Conservation (phyloP, 106 monocot genomes). For the Dendrobium officinale region DNA sequence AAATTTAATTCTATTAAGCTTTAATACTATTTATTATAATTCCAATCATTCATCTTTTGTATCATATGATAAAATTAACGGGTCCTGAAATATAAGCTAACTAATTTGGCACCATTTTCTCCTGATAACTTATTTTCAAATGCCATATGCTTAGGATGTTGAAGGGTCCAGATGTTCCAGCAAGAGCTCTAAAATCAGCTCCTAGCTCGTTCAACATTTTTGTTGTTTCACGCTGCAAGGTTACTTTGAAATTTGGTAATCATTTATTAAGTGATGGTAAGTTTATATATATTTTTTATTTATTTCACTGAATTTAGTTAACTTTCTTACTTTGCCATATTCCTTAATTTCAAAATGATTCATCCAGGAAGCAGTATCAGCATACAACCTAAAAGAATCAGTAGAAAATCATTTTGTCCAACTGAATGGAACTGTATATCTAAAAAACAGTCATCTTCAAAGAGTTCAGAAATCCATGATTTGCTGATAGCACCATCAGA, state of each 20-base stretch:
- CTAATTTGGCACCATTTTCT: neutral
- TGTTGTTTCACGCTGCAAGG: constrained; percentile 46
- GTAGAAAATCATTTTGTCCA: constrained; percentile 28
- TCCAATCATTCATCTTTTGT: neutral
- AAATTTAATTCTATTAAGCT: neutral
- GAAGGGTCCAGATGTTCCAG: constrained; percentile 41
- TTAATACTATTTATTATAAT: neutral
- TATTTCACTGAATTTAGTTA: neutral
- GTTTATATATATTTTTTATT: neutral
- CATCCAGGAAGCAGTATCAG: constrained; percentile 19
- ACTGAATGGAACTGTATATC: constrained; percentile 15
- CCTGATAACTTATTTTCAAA: neutral
- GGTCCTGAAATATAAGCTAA: no score
- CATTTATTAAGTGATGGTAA: constrained; percentile 21
- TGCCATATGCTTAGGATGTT: constrained; percentile 32
- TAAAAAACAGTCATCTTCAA: constrained; percentile 9
- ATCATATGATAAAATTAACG: neutral
- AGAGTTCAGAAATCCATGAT: constrained; percentile 12
- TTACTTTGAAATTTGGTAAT: constrained; percentile 35
- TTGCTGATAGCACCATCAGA: neutral
- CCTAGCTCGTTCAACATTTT: constrained; percentile 60
- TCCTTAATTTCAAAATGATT: neutral
- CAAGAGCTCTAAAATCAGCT: constrained; percentile 36
- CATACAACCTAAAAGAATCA: constrained; percentile 23
- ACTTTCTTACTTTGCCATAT: neutral